Base-by-base conservation (phyloP, 495 filamentous ascomycete genomes). In the Podospora bellae-mahoneyi region DNA sequence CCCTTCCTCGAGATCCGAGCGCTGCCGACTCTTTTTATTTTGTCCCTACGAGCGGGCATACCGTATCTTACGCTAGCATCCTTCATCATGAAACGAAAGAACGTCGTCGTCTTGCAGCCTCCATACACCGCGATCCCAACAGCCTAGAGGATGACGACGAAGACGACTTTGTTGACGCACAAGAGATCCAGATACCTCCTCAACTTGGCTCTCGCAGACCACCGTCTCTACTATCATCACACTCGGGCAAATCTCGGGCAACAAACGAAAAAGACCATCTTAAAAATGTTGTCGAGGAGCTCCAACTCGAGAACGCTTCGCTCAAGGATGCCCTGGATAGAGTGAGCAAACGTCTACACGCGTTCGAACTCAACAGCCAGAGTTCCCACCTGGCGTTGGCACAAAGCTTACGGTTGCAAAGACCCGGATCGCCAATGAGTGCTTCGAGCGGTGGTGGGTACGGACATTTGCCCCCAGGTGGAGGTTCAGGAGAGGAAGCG, bases 41-140 rank as follows among this genome's bases (percentile, higher is more conserved):
- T 1, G 95, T 99, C 0, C 95, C 94, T 9, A 89, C 91, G 0
- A 91, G 91, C 5, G 95, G 95, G 30, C 91, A 92, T 66, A 97
- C 93, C 0, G 87, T 91, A 56, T 91, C 92, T 0, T 99, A 98
- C 75, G 94, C 95, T 4, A 90, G 87, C 58, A 96, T 99, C 30
- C 80, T 97, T 1, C 86, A 86, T 9, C 87, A 91, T 66, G 89
- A 88, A 2, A 85, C 90, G 64, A 90, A 88, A 64, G 89, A 88
- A 64, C 89, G 80, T 79, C 84, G 80, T 30, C 84, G 71, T 53
- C 60, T 83, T 60, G 78, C 82, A 66, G 77, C 80, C 5, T 79
- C 79, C 55, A 60, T 71, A 4, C 75, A 78, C 30, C 69, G 71
- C 48, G 59, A 72, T 69, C 70, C 77, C 60, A 71, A 68, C 58